phyloP scores from a whole-genome alignment of 192 early-diverging fungal genomes.

The Entrophospora sp. region DNA sequence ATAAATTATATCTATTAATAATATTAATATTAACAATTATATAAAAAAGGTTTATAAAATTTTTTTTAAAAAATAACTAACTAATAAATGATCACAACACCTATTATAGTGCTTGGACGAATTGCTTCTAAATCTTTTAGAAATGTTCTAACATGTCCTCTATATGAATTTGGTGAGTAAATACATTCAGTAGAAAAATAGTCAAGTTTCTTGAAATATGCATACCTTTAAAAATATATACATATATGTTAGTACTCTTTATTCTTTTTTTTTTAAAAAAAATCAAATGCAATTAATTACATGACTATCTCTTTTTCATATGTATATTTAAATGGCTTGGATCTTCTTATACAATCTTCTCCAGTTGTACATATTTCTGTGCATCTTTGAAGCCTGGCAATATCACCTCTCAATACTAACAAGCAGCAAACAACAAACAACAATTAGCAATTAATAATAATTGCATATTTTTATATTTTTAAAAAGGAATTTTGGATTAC shows the following conservation, averaged over 20 bases:
- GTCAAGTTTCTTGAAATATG: constrained; percentile 92
- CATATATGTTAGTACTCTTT: background rate
- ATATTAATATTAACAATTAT: background rate
- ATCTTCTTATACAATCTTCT: constrained; percentile 68
- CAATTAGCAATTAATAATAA: background rate
- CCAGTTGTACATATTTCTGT: constrained; percentile 82
- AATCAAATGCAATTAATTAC: constrained; percentile 23
- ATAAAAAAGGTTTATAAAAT: constrained; percentile 22
- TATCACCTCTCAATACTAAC: constrained; percentile 88
- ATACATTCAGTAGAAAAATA: constrained; percentile 99
- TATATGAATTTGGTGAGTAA: constrained; percentile 95
- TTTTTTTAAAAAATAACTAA: background rate
- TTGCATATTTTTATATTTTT: background rate
- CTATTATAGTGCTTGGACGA: constrained; percentile 79
- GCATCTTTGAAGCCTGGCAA: constrained; percentile 83
- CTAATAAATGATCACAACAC: constrained; percentile 25
- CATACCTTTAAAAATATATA: constrained; percentile 44
- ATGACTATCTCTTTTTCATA: constrained; percentile 99
- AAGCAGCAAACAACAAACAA: background rate
- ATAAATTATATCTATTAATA: constrained; percentile 76
- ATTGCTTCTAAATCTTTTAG: constrained; percentile 92
- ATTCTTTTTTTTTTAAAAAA: no score
- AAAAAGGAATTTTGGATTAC: background rate
- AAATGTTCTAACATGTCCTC: constrained; percentile 89
- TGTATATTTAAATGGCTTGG: constrained; percentile 98